Conservation (phyloP, 164 flowering plant species). For the Aristolochia fimbriata region DNA sequence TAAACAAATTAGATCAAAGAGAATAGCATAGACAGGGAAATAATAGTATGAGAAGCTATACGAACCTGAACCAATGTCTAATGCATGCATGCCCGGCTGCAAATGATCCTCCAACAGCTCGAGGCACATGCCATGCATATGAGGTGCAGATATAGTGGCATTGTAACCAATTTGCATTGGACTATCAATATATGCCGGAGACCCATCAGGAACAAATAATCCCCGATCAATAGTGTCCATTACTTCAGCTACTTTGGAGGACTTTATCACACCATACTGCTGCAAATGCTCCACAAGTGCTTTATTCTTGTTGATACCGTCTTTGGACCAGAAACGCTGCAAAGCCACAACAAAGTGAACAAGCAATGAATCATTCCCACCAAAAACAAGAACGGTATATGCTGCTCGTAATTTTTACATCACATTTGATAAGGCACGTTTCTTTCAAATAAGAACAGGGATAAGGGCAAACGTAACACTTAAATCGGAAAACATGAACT, state of each 20-base stretch:
- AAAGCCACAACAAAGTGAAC: conserved; percentile 10
- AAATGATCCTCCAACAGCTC: conserved; percentile 64
- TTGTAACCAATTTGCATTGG: conserved; percentile 90
- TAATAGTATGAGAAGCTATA: too few species aligned
- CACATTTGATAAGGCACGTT: too few species aligned
- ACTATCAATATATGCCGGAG: conserved; percentile 60
- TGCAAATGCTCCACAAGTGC: conserved; percentile 59
- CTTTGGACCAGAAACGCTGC: conserved; percentile 49
- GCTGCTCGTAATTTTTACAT: too few species aligned
- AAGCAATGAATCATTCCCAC: too few species aligned
- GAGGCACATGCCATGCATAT: conserved; percentile 95
- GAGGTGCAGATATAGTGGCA: conserved; percentile 99
- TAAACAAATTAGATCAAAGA: background rate
- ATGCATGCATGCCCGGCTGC: conserved; percentile 93
- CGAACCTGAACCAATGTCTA: conserved; percentile 93
- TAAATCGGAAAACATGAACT: too few species aligned
- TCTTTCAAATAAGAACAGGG: too few species aligned
- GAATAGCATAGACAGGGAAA: background rate
- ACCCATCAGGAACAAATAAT: conserved; percentile 67
- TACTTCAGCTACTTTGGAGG: conserved; percentile 70
- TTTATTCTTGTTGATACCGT: conserved; percentile 38
- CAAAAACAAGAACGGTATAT: too few species aligned
- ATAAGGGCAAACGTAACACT: too few species aligned
- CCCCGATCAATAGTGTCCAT: conserved; percentile 80
- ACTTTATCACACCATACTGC: conserved; percentile 55